Base-by-base conservation (phyloP, 2,329 filamentous ascomycete species). In the Calonectria montana region DNA sequence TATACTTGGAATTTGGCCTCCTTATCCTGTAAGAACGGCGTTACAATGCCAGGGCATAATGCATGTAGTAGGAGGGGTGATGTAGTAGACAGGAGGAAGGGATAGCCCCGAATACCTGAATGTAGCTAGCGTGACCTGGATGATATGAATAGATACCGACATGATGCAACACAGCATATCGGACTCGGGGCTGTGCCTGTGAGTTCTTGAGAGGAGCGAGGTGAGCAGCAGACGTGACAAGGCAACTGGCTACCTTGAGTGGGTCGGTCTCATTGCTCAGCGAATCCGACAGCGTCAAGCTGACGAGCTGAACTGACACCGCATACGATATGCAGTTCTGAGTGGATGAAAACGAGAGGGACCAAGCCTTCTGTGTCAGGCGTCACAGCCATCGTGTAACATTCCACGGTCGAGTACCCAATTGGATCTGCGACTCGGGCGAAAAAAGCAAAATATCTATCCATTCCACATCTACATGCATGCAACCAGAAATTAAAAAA, bases 331-430 rank as follows among this genome's bases (percentile, higher is more conserved):
- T 39, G 53, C 21, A 13, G 18, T 39, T 35, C 35, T 39, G 53
- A 59, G n/a, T 59, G 53, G 35, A 39, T 39, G 31, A 3, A 39
- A 57, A 7, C 4, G 9, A n/a, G 53, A 57, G n/a, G 31, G 18
- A 5, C 35, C 53, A 59, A 59, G 53, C 53, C 53, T 59, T 59
- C 53, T 39, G 53, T 41, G 53, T 39, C 53, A 59, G 53, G 35
- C 18, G 31, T 27, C n/a, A 21, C 23, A 31, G 4, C 53, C 35
- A 16, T 35, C 35, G 25, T 59, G 53, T 21, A 59, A 9, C 31
- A 59, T 59, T 59, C 53, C 31, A 37, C 16, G 12, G n/a, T 10
- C 12, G n/a, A 25, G 12, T 15, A 35, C 6, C n/a, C 31, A 37
- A 59, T 59, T 59, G 31, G 21, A 18, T n/a, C 13, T 9, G 5